Evolutionary conservation across 768 basidiomycete species (phyloP), one percentile per base, ranked within the genome.

Genomic region (Tulasnella sp.): DNA sequence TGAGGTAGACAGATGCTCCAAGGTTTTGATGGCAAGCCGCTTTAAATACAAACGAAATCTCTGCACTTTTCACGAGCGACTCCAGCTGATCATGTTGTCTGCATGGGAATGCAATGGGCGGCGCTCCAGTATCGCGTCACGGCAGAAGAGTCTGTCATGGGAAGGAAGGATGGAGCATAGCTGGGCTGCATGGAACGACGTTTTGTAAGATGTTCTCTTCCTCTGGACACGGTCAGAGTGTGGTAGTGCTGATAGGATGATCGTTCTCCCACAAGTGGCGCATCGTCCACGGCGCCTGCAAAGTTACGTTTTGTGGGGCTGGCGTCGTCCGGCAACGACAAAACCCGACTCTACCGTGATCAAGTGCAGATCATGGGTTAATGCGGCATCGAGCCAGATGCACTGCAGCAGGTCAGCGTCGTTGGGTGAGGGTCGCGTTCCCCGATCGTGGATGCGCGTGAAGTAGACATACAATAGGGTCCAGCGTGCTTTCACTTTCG

Each of bases 381-480:
- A n/a, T 22, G 19, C n/a, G 45, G 12, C 7, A 45, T 14, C 42
- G 7, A 14, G 42, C 3, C n/a, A n/a, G n/a, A n/a, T n/a, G n/a
- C n/a, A n/a, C n/a, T n/a, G n/a, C n/a, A n/a, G n/a, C n/a, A n/a
- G n/a, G n/a, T n/a, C n/a, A n/a, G n/a, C n/a, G n/a, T n/a, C n/a
- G n/a, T n/a, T n/a, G n/a, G n/a, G n/a, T n/a, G n/a, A n/a, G n/a
- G n/a, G n/a, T n/a, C n/a, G n/a, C n/a, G n/a, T n/a, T n/a, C n/a
- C n/a, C n/a, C n/a, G n/a, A n/a, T n/a, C n/a, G n/a, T n/a, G n/a
- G n/a, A n/a, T n/a, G n/a, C n/a, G n/a, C n/a, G n/a, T 1, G 29
- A 25, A 64, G 58, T 64, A 64, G 58, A 64, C 58, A 64, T 64
- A 64, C 58, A 64, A 64, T 34, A 64, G 58, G 58, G 58, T 64